phyloP scores from a whole-genome alignment of 192 early-diverging fungal genomes.

The Linnemannia elongata region DNA sequence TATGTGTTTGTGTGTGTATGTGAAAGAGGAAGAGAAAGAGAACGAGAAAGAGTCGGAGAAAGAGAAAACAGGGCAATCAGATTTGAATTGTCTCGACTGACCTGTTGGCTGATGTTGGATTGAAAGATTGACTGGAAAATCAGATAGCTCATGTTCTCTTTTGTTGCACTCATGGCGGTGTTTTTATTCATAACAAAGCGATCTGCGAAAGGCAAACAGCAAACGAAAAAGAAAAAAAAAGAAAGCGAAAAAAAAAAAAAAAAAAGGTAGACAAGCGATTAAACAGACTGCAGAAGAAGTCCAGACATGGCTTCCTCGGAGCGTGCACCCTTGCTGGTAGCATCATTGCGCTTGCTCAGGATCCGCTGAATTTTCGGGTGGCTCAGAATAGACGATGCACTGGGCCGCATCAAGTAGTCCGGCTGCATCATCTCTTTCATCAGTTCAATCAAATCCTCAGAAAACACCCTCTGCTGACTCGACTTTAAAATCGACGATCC shows the following conservation, averaged over 20 bases:
- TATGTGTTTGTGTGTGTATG: too few relatives aligned
- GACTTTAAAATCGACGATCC: not conserved
- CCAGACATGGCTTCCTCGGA: conserved; percentile 49
- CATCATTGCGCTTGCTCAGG: conserved; percentile 3
- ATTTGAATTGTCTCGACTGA: too few relatives aligned
- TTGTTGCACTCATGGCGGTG: not conserved
- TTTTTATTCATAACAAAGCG: not conserved
- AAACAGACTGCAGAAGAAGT: conserved; percentile 44
- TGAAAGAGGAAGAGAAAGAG: too few relatives aligned
- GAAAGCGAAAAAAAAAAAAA: not conserved
- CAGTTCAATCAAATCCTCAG: conserved; percentile 16
- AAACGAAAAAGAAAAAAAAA: not conserved
- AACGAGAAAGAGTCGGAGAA: too few relatives aligned
- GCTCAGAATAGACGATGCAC: conserved; percentile 22
- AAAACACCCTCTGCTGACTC: conserved; percentile 15
- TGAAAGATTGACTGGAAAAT: conserved; percentile 3
- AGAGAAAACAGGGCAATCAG: too few relatives aligned
- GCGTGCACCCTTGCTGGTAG: not conserved
- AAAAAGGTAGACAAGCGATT: not conserved
- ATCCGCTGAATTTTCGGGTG: conserved; percentile 11
- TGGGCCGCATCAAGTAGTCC: conserved; percentile 26
- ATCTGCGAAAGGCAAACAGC: not conserved
- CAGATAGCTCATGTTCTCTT: not conserved
- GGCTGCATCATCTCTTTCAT: conserved; percentile 40
- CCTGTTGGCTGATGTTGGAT: too few relatives aligned